Evolutionary conservation across 768 basidiomycete species (phyloP), one percentile per base, ranked within the genome.

Genomic region (Psilocybe cyanescens): DNA sequence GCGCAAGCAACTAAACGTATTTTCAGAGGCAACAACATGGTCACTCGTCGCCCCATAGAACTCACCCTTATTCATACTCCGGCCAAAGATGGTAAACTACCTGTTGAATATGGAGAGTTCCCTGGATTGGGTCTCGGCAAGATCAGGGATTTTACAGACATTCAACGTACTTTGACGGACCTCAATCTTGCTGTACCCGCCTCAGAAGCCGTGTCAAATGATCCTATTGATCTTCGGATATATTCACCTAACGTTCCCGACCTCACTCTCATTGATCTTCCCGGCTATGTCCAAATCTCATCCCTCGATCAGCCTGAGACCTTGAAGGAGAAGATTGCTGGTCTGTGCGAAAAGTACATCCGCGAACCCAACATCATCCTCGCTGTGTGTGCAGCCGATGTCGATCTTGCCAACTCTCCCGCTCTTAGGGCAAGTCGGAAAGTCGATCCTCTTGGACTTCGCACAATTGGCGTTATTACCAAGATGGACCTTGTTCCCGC

Each of bases 291-390:
- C 59, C 97, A 99, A 72, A 92, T 99, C 46, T 81, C 92, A 4
- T 95, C 93, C 48, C 78, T 98, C 78, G 97, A 99, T 78, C 97
- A 99, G 72, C 97, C 97, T 0, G 96, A 98, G 65, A 81, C 83
- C 17, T 84, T 99, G 62, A 97, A 94, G 72, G 94, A 97, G 70
- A 97, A 98, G 75, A 97, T 99, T 63, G 80, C 91, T 0, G 68
- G 72, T 8, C 80, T 99, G 0, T 99, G 97, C 75, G 97, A 98
- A 59, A 93, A 89, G 72, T 99, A 99, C 74, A 99, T 99, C 68
- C 88, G 93, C n/a, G 95, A 98, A 72, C 97, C 97, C n/a, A 99
- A 99, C 74, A 95, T 99, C 74, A 91, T 99, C 67, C 86, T 99
- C n/a, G 97, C 97, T 4, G 94, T 99, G 16, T 99, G 97, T 72